These are phyloP conservation scores for Pulveroboletus sp. DNA, from an alignment of 768 basidiomycete genomes.

Conservation along the genomic window DNA sequence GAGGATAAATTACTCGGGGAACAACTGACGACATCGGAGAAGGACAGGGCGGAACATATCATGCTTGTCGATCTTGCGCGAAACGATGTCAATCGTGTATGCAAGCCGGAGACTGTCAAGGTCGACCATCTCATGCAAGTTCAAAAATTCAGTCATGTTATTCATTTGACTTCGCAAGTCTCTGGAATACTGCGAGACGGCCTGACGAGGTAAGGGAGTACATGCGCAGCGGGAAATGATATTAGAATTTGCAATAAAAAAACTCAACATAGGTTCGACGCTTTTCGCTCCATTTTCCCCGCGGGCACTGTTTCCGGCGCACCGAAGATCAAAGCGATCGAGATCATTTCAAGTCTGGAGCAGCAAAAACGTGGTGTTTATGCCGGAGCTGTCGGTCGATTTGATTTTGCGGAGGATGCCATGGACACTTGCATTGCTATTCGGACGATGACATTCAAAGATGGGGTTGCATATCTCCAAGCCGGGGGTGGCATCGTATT, in stretches of 20 bases:
- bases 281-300: constrained; percentile 98
- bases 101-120: constrained; percentile 91
- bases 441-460: constrained; percentile 95
- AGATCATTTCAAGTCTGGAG: constrained; percentile 84
- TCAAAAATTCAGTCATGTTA: constrained; percentile 97
- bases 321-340: constrained; percentile 97
- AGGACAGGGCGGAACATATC: constrained; percentile 96
- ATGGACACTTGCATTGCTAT: constrained; percentile 99
- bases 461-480: constrained; percentile 86
- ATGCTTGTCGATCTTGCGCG: constrained; percentile 98
- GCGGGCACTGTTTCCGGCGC: constrained; percentile 98
- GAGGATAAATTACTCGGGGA: constrained; percentile 84
- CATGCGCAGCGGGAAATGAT: background rate
- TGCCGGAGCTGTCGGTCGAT: constrained; percentile 96
- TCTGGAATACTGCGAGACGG: constrained; percentile 81
- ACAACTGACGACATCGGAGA: constrained; percentile 76
- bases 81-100: constrained; percentile 98
- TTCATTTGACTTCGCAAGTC: constrained; percentile 94
- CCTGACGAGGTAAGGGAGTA: constrained; percentile 61
- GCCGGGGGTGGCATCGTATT: constrained; percentile 97
- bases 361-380: constrained; percentile 90
- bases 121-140: constrained; percentile 92
- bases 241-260: constrained; percentile 4
- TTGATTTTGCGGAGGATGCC: constrained; percentile 90
- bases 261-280: constrained; percentile 70